phyloP scores from a whole-genome alignment of 2,329 filamentous ascomycete genomes.

The Aspergillus aculeatus region DNA sequence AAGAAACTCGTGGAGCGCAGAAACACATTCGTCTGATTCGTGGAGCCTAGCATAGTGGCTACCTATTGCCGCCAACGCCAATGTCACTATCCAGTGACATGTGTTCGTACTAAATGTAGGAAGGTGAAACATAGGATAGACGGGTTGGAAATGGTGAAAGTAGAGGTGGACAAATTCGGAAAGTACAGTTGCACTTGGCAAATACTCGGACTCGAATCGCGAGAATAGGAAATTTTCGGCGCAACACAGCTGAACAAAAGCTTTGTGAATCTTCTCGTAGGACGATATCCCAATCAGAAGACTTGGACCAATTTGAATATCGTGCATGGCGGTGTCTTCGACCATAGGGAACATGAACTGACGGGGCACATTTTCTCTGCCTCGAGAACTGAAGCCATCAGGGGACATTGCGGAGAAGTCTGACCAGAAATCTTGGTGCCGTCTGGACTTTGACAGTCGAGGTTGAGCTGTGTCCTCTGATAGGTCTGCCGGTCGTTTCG shows the following conservation, averaged over 20 bases:
- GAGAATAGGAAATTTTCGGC: slow-evolving; percentile 30
- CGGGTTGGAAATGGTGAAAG: slow-evolving; percentile 40
- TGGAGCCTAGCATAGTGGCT: slow-evolving; percentile 34
- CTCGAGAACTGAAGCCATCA: slow-evolving; percentile 13
- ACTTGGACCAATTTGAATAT: slow-evolving; percentile 10
- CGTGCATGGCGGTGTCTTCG: slow-evolving; percentile 20
- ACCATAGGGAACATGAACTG: slow-evolving; percentile 27
- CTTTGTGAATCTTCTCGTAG: slow-evolving; percentile 30
- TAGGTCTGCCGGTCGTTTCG: slow-evolving; percentile 27
- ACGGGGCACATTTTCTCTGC: slow-evolving; percentile 9
- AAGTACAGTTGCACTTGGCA: slow-evolving; percentile 28
- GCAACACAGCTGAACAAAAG: slow-evolving; percentile 35
- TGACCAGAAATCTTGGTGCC: slow-evolving; percentile 20
- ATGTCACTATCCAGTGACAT: slow-evolving; percentile 41
- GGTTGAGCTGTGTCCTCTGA: slow-evolving; percentile 28
- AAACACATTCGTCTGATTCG: slow-evolving; percentile 28
- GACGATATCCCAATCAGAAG: slow-evolving; percentile 23
- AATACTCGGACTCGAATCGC: slow-evolving; percentile 31
- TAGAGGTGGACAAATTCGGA: slow-evolving; percentile 37
- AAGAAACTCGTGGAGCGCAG: slow-evolving; percentile 44
- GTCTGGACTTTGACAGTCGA: slow-evolving; percentile 27
- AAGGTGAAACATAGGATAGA: slow-evolving; percentile 43
- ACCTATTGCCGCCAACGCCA: slow-evolving; percentile 43
- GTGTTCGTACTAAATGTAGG: slow-evolving; percentile 37
- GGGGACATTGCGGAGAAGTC: slow-evolving; percentile 12